Evolutionary conservation across 1,139 yeast genomes (phyloP).

Genomic region (Diutina rugosa): DNA sequence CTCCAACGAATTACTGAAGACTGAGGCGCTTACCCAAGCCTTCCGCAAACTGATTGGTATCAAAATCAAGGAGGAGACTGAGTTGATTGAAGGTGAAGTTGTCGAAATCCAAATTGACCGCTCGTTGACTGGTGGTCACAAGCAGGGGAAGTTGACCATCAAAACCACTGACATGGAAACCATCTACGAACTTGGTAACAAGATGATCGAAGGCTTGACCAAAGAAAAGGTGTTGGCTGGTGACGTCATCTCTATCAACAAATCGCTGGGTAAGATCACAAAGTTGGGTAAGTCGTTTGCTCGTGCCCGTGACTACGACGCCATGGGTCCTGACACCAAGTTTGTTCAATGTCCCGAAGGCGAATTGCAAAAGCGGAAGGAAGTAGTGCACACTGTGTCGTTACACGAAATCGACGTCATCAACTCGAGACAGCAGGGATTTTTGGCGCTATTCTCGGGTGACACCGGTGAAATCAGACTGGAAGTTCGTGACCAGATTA

Average conservation of each 20-base stretch:
- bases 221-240: slow-evolving; percentile 96
- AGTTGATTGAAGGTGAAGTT: slow-evolving; percentile 95
- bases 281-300: slow-evolving; percentile 93
- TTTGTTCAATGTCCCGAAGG: slow-evolving; percentile 99
- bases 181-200: slow-evolving; percentile 89
- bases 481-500: slow-evolving; percentile 94
- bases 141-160: slow-evolving; percentile 93
- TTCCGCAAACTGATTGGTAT: slow-evolving; percentile 94
- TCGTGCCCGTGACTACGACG: slow-evolving; percentile 95
- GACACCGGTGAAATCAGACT: slow-evolving; percentile 96
- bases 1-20: slow-evolving; percentile 82
- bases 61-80: slow-evolving; percentile 92
- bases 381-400: slow-evolving; percentile 92
- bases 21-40: slow-evolving; percentile 92
- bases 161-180: slow-evolving; percentile 99
- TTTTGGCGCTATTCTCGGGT: slow-evolving; percentile 88
- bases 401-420: slow-evolving; percentile 97
- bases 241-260: slow-evolving; percentile 91
- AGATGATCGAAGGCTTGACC: slow-evolving; percentile 93
- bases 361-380: slow-evolving; percentile 89
- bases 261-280: slow-evolving; percentile 87
- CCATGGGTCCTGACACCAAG: slow-evolving; percentile 97
- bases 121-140: slow-evolving; percentile 93
- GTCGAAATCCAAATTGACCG: slow-evolving; percentile 97
- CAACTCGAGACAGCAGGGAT: slow-evolving; percentile 96